phyloP scores from a whole-genome alignment of 2,329 filamentous ascomycete species.

The Paecilomyces dactylethromorphus region DNA sequence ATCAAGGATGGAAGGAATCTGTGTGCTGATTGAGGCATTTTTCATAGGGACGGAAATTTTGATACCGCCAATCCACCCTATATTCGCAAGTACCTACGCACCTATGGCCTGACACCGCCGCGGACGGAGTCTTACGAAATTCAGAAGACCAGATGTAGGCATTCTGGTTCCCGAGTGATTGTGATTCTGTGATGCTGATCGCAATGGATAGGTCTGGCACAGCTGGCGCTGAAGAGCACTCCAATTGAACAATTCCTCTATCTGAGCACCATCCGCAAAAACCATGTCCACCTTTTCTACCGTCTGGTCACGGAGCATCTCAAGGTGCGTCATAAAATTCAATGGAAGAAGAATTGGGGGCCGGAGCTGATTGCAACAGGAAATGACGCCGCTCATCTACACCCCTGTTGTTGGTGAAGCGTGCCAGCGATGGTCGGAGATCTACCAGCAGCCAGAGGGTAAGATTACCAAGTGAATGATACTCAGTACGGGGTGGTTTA shows the following conservation, averaged over 20 bases:
- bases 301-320: constrained; percentile 43
- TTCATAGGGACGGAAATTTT: constrained; percentile 36
- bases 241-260: constrained; percentile 46
- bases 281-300: constrained; percentile 49
- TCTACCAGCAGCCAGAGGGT: constrained; percentile 92
- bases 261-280: constrained; percentile 43
- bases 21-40: not conserved
- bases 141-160: constrained; percentile 42
- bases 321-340: constrained; percentile 21
- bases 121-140: constrained; percentile 43
- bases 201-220: constrained; percentile 30
- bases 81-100: constrained; percentile 46
- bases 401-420: constrained; percentile 71
- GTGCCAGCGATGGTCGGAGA: constrained; percentile 89
- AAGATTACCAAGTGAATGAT: constrained; percentile 9
- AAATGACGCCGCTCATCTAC: constrained; percentile 45
- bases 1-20: not conserved
- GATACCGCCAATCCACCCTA: constrained; percentile 45
- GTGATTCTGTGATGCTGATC: constrained; percentile 1
- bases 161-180: not conserved
- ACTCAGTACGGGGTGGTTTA: not conserved
- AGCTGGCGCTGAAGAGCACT: constrained; percentile 41
- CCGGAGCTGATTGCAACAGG: constrained; percentile 19
- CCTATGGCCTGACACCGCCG: constrained; percentile 45
- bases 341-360: not conserved